Base-by-base conservation (phyloP, 176 grass and related monocot genomes). In the Ensete glaucum region DNA sequence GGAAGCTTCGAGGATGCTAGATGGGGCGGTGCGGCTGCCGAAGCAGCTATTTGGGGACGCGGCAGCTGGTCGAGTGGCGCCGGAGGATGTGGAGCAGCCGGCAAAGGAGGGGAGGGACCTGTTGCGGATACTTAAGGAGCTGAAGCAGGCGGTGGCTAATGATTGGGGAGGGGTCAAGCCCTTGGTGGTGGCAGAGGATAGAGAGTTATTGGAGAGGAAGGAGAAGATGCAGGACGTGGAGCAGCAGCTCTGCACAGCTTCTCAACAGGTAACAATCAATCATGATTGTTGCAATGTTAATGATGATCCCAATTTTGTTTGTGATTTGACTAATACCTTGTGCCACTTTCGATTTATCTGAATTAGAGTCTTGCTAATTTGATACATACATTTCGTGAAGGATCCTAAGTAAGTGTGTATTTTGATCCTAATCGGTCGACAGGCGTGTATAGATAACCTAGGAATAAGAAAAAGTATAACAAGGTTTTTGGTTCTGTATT, bases 81-180 rank as follows among this genome's bases (percentile, higher is more conserved):
- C 95, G 0, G 88, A 99, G 82, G 95, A 91, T 22, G 95, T 91
- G 11, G 88, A 91, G 81, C 95, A 99, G 76, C 88, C 90, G 6
- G 95, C 95, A 26, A 99, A 89, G 84, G 90, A 88, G 2, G 95
- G 95, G 12, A 89, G 90, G 73, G 95, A 99, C 80, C 75, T 99
- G 59, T 69, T 99, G 15, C 85, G 95, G 64, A 86, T 99, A 27
- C 94, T 99, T 73, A 99, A 99, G 81, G 95, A 99, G 83, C 80
- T 94, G 43, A 99, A 94, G 86, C 95, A 91, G 82, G 85, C 88
- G 0, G 74, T 99, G 17, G 85, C 85, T 12, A 86, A 84, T 7
- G 95, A 94, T 25, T 99, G 95, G 95, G 90, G 78, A 13, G 95
- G 86, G 13, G 83, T 90, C 21, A 90, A 80, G 81, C 95, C 90